Evolutionary conservation across 345 rosid genomes (phyloP).

Genomic region (Aquilaria malaccensis): DNA sequence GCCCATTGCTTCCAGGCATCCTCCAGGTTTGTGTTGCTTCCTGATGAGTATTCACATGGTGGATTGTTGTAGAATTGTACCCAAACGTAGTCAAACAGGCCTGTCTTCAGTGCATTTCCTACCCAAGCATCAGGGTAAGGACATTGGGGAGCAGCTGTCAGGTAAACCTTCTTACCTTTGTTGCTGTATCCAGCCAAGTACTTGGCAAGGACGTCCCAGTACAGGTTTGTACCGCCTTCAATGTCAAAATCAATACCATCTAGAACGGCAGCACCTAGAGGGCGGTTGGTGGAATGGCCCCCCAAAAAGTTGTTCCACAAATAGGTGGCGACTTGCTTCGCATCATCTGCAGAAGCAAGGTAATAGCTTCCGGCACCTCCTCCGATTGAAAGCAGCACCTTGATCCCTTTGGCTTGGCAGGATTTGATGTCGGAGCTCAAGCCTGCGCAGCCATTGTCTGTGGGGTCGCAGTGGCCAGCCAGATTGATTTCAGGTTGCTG

Average conservation of each 20-base stretch:
- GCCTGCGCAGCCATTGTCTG: slow-evolving; percentile 1
- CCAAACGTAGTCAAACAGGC: slow-evolving; percentile 7
- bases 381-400: slow-evolving; percentile 5
- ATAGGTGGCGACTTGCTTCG: slow-evolving; percentile 2
- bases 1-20: slow-evolving; percentile 10
- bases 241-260: slow-evolving; percentile 12
- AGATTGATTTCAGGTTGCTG: slow-evolving; percentile 9
- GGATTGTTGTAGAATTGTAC: slow-evolving; percentile 8
- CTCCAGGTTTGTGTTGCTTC: not conserved
- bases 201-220: slow-evolving; percentile 8
- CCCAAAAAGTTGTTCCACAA: slow-evolving; percentile 10
- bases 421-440: slow-evolving; percentile 9
- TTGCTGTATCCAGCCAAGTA: slow-evolving; percentile 7
- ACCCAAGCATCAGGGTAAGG: slow-evolving; percentile 12
- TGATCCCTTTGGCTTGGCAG: slow-evolving; percentile 8
- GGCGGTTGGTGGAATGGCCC: slow-evolving; percentile 1
- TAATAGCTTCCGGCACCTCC: slow-evolving; percentile 6
- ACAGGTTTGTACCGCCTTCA: slow-evolving; percentile 13
- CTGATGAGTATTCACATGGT: slow-evolving; percentile 7
- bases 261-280: slow-evolving; percentile 5
- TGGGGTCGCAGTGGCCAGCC: slow-evolving; percentile 3
- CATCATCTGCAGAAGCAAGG: slow-evolving; percentile 3
- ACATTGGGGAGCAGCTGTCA: slow-evolving; percentile 11
- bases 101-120: slow-evolving; percentile 6
- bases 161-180: not conserved